These are phyloP conservation scores for Pichia sp. DNA, from an alignment of 1,139 yeast species.

Conservation along the genomic window DNA sequence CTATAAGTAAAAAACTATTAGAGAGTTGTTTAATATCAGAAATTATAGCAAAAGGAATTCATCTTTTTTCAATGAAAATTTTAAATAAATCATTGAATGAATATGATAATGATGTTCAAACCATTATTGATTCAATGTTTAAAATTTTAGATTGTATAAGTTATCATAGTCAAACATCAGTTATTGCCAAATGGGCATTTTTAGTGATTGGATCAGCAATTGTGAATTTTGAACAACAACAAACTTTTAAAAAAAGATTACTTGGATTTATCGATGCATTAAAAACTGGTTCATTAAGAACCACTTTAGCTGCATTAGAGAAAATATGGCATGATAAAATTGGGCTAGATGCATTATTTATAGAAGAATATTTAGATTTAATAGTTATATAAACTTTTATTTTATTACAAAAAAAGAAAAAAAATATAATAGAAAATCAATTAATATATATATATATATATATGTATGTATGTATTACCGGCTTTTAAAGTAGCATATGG, in stretches of 20 bases:
- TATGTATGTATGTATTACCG: slow-evolving; percentile 3
- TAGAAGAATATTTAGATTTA: slow-evolving; percentile 10
- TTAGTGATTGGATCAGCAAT: slow-evolving; percentile 22
- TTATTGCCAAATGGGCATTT: slow-evolving; percentile 22
- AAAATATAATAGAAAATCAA: no score
- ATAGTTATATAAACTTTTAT: slow-evolving; percentile 7
- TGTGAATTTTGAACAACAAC: slow-evolving; percentile 12
- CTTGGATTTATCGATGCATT: slow-evolving; percentile 18
- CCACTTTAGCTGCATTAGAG: slow-evolving; percentile 13
- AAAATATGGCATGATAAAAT: slow-evolving; percentile 14
- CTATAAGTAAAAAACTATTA: slow-evolving; percentile 19
- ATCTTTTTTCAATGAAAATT: slow-evolving; percentile 19
- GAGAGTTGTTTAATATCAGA: slow-evolving; percentile 24
- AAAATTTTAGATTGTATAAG: slow-evolving; percentile 16
- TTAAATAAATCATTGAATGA: slow-evolving; percentile 12
- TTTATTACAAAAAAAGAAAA: no score
- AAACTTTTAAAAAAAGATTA: slow-evolving; percentile 19
- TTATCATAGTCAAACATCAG: slow-evolving; percentile 18
- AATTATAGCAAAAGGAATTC: slow-evolving; percentile 22
- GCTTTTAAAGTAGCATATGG: no score
- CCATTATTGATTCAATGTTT: slow-evolving; percentile 12
- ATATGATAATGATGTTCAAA: slow-evolving; percentile 15
- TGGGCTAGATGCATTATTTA: slow-evolving; percentile 11
- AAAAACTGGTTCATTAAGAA: slow-evolving; percentile 12
- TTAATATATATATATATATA: no score